A percentile compares a stretch with the other conserved stretches of the same genome.
Evolutionary conservation across 352 stramenopile species (phyloP).

Genomic region (Phytopythium boreale): DNA sequence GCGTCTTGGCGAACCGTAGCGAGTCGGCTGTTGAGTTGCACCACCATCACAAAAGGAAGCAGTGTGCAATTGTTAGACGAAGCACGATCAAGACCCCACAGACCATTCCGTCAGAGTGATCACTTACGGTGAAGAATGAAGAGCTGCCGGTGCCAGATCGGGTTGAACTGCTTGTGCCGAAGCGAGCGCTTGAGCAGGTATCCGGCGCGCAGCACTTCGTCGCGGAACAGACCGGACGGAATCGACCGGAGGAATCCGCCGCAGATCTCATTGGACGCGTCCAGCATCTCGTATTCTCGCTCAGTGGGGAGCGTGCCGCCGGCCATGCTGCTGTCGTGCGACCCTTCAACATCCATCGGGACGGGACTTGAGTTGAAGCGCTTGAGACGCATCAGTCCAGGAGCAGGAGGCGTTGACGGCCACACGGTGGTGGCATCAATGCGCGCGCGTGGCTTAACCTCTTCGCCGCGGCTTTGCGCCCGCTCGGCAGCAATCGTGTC

Average conservation of each 20-base stretch:
- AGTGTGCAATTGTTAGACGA: conserved; percentile 4
- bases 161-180: conserved; percentile 83
- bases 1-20: conserved; percentile 66
- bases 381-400: conserved; percentile 5
- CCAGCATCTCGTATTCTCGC: conserved; percentile 1
- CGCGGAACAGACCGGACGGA: conserved; percentile 39
- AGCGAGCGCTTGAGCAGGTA: conserved; percentile 87
- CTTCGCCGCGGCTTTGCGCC: conserved; percentile 4
- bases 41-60: not conserved
- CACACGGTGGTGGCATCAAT: not conserved
- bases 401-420: conserved; percentile 1
- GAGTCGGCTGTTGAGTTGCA: conserved; percentile 37
- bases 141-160: conserved; percentile 72
- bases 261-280: conserved; percentile 13
- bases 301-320: not conserved
- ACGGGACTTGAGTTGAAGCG: conserved; percentile 17
- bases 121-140: conserved; percentile 65
- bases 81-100: not conserved
- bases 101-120: not conserved
- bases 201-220: conserved; percentile 67
- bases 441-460: not conserved
- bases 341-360: not conserved
- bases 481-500: conserved; percentile 17
- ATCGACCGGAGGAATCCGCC: conserved; percentile 33
- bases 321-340: not conserved